Conservation (phyloP, 176 grass and related monocot genomes). For the Neostapfia colusana region DNA sequence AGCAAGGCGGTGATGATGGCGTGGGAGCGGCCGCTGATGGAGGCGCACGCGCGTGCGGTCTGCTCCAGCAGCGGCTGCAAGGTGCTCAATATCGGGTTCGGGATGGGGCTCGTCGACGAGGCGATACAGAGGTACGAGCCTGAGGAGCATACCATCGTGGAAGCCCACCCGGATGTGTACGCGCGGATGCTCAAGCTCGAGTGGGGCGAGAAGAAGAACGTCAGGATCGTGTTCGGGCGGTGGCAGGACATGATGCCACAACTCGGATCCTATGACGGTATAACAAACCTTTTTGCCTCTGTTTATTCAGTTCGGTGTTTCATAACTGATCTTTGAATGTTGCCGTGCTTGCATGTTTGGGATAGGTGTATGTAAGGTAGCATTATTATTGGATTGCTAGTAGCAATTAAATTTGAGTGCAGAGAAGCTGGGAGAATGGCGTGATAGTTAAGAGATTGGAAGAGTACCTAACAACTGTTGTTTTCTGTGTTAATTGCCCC, state of each 20-base stretch:
- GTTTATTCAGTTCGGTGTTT: background rate
- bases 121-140: conserved; percentile 80
- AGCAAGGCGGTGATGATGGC: conserved; percentile 97
- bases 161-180: conserved; percentile 83
- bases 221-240: conserved; percentile 75
- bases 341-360: conserved; percentile 21
- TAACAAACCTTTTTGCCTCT: background rate
- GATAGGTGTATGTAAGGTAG: background rate
- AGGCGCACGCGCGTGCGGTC: conserved; percentile 85
- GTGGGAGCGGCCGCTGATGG: conserved; percentile 96
- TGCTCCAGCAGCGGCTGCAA: conserved; percentile 57
- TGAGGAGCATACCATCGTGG: conserved; percentile 84
- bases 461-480: background rate
- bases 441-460: background rate
- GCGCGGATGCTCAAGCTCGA: conserved; percentile 77
- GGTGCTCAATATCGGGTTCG: conserved; percentile 88
- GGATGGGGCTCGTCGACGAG: conserved; percentile 92
- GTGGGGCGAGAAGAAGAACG: conserved; percentile 86
- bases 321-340: conserved; percentile 10
- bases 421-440: background rate
- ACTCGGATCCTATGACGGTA: conserved; percentile 88
- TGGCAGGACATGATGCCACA: conserved; percentile 87
- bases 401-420: background rate
- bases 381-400: background rate
- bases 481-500: background rate